Conservation (phyloP, 495 filamentous ascomycete genomes). For the Aspergillus ellipticus region DNA sequence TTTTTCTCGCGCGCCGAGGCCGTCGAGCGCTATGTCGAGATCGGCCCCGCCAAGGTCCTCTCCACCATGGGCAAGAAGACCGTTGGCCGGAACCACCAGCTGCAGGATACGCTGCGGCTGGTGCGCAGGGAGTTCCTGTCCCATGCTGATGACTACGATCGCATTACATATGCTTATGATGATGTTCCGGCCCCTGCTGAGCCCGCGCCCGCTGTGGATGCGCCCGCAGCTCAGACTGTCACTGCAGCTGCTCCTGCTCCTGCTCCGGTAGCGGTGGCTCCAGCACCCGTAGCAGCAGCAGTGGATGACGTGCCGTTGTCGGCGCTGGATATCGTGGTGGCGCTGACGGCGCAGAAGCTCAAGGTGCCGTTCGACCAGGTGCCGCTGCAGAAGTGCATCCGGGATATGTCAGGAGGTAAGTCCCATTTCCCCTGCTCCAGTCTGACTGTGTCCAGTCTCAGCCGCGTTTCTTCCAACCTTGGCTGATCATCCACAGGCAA, state of each 20-base stretch:
- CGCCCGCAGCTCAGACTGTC: neutral
- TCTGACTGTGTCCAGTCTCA: too few species aligned
- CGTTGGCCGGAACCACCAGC: conserved; percentile 92
- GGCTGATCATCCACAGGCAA: conserved; percentile 77
- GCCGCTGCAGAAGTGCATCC: neutral
- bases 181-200: neutral
- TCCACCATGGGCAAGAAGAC: conserved; percentile 94
- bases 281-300: neutral
- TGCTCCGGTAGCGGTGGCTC: too few species aligned
- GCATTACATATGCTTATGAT: neutral
- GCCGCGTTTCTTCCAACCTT: too few species aligned
- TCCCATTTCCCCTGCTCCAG: conserved; percentile 82
- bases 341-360: neutral
- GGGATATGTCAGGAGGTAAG: conserved; percentile 58
- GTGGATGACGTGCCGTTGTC: neutral
- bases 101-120: conserved; percentile 85
- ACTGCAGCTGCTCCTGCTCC: neutral
- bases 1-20: conserved; percentile 88
- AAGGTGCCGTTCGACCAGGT: neutral
- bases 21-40: conserved; percentile 84
- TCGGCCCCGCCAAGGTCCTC: conserved; percentile 93
- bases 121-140: conserved; percentile 75
- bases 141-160: conserved; percentile 22
- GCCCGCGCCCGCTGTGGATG: neutral
- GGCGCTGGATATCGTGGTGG: neutral